Conservation (phyloP, 495 filamentous ascomycete genomes). For the Podospora australis region DNA sequence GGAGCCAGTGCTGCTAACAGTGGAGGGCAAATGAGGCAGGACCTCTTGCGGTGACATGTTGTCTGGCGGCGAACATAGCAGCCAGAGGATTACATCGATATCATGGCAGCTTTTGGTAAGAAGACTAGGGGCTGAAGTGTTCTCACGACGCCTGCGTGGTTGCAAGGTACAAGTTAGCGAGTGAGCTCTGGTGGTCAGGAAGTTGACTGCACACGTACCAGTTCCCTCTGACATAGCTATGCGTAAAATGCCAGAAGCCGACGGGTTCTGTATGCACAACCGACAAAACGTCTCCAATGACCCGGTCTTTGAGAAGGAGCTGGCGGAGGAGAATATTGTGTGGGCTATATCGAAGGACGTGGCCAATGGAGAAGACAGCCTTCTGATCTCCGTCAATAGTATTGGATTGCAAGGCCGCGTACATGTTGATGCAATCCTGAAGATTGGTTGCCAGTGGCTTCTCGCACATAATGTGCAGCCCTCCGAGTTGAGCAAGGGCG, state of each 20-base stretch:
- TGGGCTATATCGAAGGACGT: constrained; percentile 77
- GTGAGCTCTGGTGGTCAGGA: too few species aligned
- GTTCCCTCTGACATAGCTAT: constrained; percentile 90
- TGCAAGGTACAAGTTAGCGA: too few species aligned
- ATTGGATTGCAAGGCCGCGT: constrained; percentile 41
- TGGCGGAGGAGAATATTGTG: constrained; percentile 81
- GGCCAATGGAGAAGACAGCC: constrained; percentile 74
- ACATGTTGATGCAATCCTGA: constrained; percentile 67
- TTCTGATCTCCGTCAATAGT: constrained; percentile 22
- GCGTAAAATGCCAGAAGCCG: constrained; percentile 93
- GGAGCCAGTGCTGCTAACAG: constrained; percentile 64
- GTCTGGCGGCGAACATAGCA: constrained; percentile 61
- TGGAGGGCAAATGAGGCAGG: constrained; percentile 65
- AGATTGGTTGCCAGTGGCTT: constrained; percentile 83
- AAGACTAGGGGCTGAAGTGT: constrained; percentile 63
- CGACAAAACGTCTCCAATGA: constrained; percentile 80
- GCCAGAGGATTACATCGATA: constrained; percentile 86
- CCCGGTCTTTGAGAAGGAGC: constrained; percentile 62
- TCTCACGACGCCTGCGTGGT: constrained; percentile 72
- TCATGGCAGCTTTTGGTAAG: constrained; percentile 95
- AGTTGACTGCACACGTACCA: too few species aligned
- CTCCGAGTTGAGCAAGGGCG: constrained; percentile 56
- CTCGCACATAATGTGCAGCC: constrained; percentile 84
- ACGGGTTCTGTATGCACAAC: constrained; percentile 91
- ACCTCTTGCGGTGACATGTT: constrained; percentile 20